Conservation (phyloP, 2,329 filamentous ascomycete genomes). For the Cercospora zeae-maydis region DNA sequence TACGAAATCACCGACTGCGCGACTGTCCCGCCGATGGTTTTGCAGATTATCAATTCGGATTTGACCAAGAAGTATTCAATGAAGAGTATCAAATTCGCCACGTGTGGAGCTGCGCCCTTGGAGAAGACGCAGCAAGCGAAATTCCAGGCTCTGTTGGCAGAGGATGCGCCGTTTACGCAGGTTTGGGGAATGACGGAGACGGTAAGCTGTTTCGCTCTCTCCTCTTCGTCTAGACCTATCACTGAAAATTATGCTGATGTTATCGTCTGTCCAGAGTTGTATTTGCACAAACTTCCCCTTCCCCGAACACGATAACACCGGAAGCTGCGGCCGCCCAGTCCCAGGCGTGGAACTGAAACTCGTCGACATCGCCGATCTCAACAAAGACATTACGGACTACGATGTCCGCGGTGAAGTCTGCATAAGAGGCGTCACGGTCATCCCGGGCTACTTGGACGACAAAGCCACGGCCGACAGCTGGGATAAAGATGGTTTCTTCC, state of each 20-base stretch:
- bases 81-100: constrained; percentile 61
- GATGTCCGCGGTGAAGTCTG: constrained; percentile 77
- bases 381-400: constrained; percentile 62
- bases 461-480: constrained; percentile 66
- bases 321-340: constrained; percentile 67
- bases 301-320: constrained; percentile 63
- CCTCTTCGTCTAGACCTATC: background rate
- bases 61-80: constrained; percentile 65
- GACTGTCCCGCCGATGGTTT: constrained; percentile 70
- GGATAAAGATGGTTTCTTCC: constrained; percentile 60
- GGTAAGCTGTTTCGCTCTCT: constrained; percentile 30
- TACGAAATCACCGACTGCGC: constrained; percentile 66
- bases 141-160: constrained; percentile 58
- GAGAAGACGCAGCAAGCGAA: constrained; percentile 68
- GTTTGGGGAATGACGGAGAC: constrained; percentile 44
- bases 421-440: constrained; percentile 70
- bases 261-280: constrained; percentile 38
- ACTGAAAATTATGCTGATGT: background rate
- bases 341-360: constrained; percentile 64
- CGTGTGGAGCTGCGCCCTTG: constrained; percentile 73
- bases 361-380: constrained; percentile 59
- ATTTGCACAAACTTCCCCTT: constrained; percentile 64
- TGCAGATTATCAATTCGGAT: constrained; percentile 62
- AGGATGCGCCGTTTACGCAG: constrained; percentile 32
- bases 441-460: constrained; percentile 73